Base-by-base conservation (phyloP, 164 flowering plant genomes). In the Nymphaea thermarum region DNA sequence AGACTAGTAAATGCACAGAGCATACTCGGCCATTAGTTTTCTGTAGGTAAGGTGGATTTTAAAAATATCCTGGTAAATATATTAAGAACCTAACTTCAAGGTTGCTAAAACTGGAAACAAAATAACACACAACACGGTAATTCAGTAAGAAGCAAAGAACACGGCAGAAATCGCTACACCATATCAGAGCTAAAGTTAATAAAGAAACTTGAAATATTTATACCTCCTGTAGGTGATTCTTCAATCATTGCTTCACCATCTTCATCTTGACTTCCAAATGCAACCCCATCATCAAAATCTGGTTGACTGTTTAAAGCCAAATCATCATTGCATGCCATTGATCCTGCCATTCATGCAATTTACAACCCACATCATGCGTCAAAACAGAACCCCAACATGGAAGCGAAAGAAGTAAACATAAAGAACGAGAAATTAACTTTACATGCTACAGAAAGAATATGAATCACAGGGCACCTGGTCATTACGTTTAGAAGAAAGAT, bases 221-320 rank as follows among this genome's bases (percentile, higher is more conserved):
- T 51, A 51, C 57, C 57, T 51, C 99, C 98, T 79, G 96, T 84
- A 66, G 80, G 86, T 43, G 83, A 70, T 71, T 95, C 98, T 5
- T 51, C 57, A 68, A 83, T 73, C 97, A 90, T 92, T 63, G 91
- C 88, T 70, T 78, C 90, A 12, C 78, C 82, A 74, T 90, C 98
- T 65, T 91, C 95, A 25, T 92, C 99, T 44, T 83, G 84, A 79
- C 85, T 85, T 71, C 88, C 96, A 75, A 71, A 80, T 12, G 71
- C 83, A 60, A 74, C 73, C n/a, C 74, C 83, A 67, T 91, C 97
- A 63, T 86, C 97, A 68, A 76, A 74, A 74, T 92, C 96, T 70
- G 87, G 89, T 71, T 86, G 87, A 70, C 75, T 75, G 65, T 8
- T 15, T 51, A 51, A 51, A 51, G 8, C 57, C 14, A 10, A 51